phyloP scores from a whole-genome alignment of 2,329 filamentous ascomycete genomes.

The Polytolypa hystricis region DNA sequence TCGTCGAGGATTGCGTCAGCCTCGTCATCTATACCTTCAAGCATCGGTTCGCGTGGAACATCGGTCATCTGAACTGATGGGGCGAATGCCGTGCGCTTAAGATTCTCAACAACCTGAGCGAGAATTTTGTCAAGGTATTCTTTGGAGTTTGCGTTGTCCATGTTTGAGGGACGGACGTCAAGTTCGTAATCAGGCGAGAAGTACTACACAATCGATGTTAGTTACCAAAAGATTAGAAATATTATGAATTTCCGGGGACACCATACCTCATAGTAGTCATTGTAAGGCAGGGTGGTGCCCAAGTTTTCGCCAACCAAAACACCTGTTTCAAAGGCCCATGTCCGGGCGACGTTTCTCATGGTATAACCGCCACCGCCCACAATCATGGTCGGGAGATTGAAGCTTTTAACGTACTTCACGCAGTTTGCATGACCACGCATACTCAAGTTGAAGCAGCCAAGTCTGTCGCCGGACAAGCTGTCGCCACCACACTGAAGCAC shows the following conservation, averaged over 20 bases:
- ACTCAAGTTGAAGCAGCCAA: conserved; percentile 60
- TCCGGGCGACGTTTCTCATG: conserved; percentile 53
- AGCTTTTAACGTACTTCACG: conserved; percentile 58
- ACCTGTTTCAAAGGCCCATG: conserved; percentile 60
- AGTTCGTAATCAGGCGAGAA: conserved; percentile 60
- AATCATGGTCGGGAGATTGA: conserved; percentile 53
- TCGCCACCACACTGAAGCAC: conserved; percentile 60
- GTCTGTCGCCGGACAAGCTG: conserved; percentile 54
- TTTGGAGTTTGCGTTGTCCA: conserved; percentile 59
- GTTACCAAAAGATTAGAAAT: conserved; percentile 7
- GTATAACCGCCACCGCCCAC: conserved; percentile 60
- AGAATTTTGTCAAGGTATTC: conserved; percentile 61
- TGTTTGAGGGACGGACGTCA: conserved; percentile 58
- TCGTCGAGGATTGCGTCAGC: conserved; percentile 55
- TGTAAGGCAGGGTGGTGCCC: conserved; percentile 75
- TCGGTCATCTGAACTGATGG: conserved; percentile 56
- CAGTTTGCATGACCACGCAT: conserved; percentile 62
- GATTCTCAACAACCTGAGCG: conserved; percentile 53
- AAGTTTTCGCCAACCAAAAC: conserved; percentile 75
- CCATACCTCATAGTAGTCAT: conserved; percentile 75
- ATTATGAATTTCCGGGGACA: neutral
- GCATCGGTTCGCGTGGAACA: conserved; percentile 45
- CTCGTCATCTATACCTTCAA: conserved; percentile 51
- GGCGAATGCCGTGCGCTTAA: conserved; percentile 50
- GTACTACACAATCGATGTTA: conserved; percentile 40